Conservation (phyloP, 169 alveolate species). For the Plasmodium reichenowi region DNA sequence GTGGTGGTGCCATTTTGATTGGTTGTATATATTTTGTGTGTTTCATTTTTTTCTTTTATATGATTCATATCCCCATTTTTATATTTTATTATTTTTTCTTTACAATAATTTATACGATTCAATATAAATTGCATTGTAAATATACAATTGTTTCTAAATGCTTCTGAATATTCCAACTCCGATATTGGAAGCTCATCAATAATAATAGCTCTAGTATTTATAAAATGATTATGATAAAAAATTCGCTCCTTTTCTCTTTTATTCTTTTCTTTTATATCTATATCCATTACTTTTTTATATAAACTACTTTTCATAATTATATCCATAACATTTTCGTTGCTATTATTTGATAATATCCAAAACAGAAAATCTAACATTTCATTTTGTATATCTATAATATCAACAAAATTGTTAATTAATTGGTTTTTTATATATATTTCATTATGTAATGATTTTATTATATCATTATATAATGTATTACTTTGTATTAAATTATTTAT, state of each 20-base stretch:
- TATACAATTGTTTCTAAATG: constrained; percentile 40
- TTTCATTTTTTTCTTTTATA: background rate
- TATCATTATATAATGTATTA: constrained; percentile 8
- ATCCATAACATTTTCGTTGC: constrained; percentile 4
- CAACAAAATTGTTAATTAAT: constrained; percentile 15
- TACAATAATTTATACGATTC: constrained; percentile 53
- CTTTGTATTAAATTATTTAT: constrained; percentile 6
- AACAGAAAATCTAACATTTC: constrained; percentile 8
- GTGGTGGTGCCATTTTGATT: too few species aligned
- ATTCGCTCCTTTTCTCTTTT: constrained; percentile 52
- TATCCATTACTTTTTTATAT: constrained; percentile 34
- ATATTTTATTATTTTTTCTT: constrained; percentile 27
- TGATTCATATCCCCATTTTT: too few species aligned
- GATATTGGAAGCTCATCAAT: constrained; percentile 71
- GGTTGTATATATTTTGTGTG: background rate
- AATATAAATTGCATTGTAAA: constrained; percentile 52
- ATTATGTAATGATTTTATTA: constrained; percentile 7
- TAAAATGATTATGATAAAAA: constrained; percentile 63
- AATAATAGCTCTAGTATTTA: constrained; percentile 51
- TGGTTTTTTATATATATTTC: constrained; percentile 13
- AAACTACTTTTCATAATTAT: constrained; percentile 4
- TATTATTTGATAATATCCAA: constrained; percentile 3
- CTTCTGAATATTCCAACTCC: constrained; percentile 71
- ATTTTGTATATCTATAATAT: constrained; percentile 10
- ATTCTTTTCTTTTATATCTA: constrained; percentile 50